A percentile compares a stretch with the other conserved stretches of the same genome.
These are phyloP conservation scores for Oemleria cerasiformis DNA, from an alignment of 306 rosid genomes.

Conservation along the genomic window DNA sequence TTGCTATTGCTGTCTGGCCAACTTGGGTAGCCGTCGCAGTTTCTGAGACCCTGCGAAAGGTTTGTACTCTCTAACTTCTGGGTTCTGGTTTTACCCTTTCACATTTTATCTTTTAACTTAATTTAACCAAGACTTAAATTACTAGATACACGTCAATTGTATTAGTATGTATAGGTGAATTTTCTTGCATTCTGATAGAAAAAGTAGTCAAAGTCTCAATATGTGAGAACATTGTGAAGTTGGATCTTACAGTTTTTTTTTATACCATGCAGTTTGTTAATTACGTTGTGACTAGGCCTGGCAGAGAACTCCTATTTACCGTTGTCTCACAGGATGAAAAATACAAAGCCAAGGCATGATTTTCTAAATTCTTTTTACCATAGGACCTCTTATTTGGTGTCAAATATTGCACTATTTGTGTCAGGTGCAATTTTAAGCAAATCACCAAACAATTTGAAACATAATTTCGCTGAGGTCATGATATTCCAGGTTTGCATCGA, in stretches of 20 bases:
- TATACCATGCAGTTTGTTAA: conserved; percentile 66
- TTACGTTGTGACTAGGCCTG: conserved; percentile 92
- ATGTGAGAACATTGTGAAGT: background rate
- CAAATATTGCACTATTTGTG: background rate
- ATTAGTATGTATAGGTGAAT: background rate
- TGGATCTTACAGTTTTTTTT: conserved; percentile 20
- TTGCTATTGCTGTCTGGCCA: conserved; percentile 82
- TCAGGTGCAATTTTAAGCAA: background rate
- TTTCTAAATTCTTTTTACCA: conserved; percentile 18
- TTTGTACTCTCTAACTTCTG: conserved; percentile 23
- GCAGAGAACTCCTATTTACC: conserved; percentile 86
- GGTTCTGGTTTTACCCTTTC: conserved; percentile 11
- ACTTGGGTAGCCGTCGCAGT: conserved; percentile 75
- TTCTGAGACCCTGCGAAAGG: conserved; percentile 91
- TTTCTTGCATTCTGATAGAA: conserved; percentile 12
- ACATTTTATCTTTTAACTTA: conserved; percentile 4
- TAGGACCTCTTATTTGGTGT: background rate
- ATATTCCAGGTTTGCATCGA: conserved; percentile 80
- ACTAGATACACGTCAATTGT: background rate
- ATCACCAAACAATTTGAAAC: background rate
- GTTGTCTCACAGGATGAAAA: conserved; percentile 97
- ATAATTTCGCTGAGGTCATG: conserved; percentile 2
- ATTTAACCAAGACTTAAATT: background rate
- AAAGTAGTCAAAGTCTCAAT: background rate
- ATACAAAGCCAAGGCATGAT: conserved; percentile 85